Base-by-base conservation (phyloP, 1,139 yeast species). In the Nadsonia commutata region DNA sequence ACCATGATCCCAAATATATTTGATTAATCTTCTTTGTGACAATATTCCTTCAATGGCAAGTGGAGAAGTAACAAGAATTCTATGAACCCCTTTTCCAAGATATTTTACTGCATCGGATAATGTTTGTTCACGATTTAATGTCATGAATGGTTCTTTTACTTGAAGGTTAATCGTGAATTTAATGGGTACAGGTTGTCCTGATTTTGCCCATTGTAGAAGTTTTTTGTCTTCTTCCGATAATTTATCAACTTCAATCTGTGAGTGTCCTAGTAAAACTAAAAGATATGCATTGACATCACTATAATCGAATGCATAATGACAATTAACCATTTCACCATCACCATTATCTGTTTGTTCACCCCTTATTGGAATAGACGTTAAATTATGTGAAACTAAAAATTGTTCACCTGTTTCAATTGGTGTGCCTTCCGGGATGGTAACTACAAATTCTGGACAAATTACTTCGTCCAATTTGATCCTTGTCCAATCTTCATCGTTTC, bases 1-100 rank as follows among this genome's bases (percentile, higher is more conserved):
- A 21, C 94, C 94, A 56, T 88, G 84, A 46, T 84, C 94, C 96
- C 96, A 88, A 51, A 88, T 67, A 59, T 74, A 88, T 52, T 75
- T 74, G 46, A 86, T 73, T 52, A 85, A 66, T 54, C 97, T 74
- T 60, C 97, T 76, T 63, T 88, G 97, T 0, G 95, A 84, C 44
- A 90, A 69, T 17, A 90, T 76, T 46, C 96, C 97, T 4, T 27
- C 16, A 5, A 57, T 52, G 5, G 33, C 2, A 48, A 60, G 63
- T 23, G 66, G 63, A 56, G 79, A 72, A 13, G 83, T 74, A 47
- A 88, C 82, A 18, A 96, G 95, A 38, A 88, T 75, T 56, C 97
- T 71, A 62, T 90, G 97, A 7, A 85, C 95, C 7, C 97, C 97
- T 42, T 81, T 75, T 18, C 95, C 96, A 47, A 88, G 68, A 17